Evolutionary conservation across 768 basidiomycete species (phyloP), one percentile per base, ranked within the genome.

Genomic region (Pisolithus microcarpus): DNA sequence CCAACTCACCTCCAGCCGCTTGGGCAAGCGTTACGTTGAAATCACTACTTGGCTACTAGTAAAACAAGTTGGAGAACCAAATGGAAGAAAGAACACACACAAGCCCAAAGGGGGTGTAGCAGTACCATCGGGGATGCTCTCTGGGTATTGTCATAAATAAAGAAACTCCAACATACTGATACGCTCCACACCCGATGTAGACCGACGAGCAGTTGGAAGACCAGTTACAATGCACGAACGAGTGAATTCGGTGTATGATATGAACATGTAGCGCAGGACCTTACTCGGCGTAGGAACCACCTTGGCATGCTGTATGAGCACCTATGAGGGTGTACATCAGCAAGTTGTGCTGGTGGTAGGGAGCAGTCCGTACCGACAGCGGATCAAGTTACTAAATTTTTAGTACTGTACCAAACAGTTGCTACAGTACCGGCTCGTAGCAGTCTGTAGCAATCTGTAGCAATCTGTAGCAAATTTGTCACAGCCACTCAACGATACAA

Each of bases 31-130:
- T 61, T 37, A 62, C 62, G 45, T 77, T 69, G 57, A 79, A 79
- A 18, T 43, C 21, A 23, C 21, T 53, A 46, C 71, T 63, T 15
- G 57, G 49, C 72, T 76, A n/a, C n/a, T n/a, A n/a, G n/a, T n/a
- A 45, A 5, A 26, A 40, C 1, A 15, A 34, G 28, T 9, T 10
- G 57, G 26, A 50, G 11, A 26, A 16, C n/a, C 11, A 39, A 18
- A 24, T 31, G 30, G 30, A 11, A 31, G 30, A 11, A 42, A 54
- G 39, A 19, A 34, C 76, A 43, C 57, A 75, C 74, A 70, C 19
- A 85, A 10, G 82, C 82, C 83, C 83, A 85, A 10, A 72, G 4
- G 73, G 7, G 82, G 83, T 18, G 84, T 72, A 10, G 21, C 65
- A 1, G 76, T 70, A 9, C 73, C 75, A 0, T 58, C 51, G 2